These are phyloP conservation scores for Nicotiana undulata DNA, from an alignment of 257 asterid species.

Conservation along the genomic window DNA sequence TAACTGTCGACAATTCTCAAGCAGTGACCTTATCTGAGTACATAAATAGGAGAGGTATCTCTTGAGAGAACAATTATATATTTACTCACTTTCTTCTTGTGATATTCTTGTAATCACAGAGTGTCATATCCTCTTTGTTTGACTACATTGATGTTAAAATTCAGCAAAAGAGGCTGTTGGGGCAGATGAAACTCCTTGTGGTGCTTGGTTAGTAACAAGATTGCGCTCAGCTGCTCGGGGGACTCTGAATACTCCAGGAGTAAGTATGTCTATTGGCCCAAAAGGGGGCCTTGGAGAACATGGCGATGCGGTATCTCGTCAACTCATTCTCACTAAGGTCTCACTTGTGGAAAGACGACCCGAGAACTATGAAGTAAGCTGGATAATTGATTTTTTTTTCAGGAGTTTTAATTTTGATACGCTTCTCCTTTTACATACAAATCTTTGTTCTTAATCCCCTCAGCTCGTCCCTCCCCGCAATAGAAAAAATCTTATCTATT, in stretches of 20 bases:
- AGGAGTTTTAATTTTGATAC: neutral
- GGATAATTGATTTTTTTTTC: neutral
- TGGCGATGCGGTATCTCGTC: constrained; percentile 95
- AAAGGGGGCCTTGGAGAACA: constrained; percentile 94
- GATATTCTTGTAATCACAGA: neutral
- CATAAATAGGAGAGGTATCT: constrained; percentile 78
- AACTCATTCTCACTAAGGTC: constrained; percentile 84
- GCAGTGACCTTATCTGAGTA: constrained; percentile 64
- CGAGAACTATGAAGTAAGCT: constrained; percentile 92
- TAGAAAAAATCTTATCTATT: neutral
- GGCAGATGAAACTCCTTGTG: constrained; percentile 94
- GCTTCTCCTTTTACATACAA: neutral
- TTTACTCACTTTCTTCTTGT: neutral
- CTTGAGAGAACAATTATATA: constrained; percentile 8
- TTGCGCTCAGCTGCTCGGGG: constrained; percentile 97
- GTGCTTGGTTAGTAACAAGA: constrained; percentile 92
- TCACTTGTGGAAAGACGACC: constrained; percentile 97
- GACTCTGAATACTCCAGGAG: constrained; percentile 62
- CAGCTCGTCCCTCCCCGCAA: neutral
- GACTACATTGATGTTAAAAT: constrained; percentile 17
- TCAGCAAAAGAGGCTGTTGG: constrained; percentile 95
- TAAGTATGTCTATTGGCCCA: constrained; percentile 81
- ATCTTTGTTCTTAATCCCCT: neutral
- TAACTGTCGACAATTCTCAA: constrained; percentile 72
- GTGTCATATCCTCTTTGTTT: constrained; percentile 5